These are phyloP conservation scores for Umbelopsis vinacea DNA, from an alignment of 192 early-diverging fungal genomes.

Conservation along the genomic window DNA sequence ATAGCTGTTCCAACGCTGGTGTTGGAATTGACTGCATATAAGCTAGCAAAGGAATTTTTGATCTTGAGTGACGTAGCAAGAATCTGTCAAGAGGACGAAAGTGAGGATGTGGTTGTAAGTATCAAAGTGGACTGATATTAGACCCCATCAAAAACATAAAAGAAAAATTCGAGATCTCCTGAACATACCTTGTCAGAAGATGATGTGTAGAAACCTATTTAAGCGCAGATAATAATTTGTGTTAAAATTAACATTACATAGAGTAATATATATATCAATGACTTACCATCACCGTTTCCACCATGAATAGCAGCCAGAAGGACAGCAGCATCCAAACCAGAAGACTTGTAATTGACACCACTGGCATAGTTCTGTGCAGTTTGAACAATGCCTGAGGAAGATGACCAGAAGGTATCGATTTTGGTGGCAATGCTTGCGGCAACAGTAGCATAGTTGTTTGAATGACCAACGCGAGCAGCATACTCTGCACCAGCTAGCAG, in stretches of 20 bases:
- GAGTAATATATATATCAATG: slow-evolving; percentile 13
- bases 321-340: slow-evolving; percentile 62
- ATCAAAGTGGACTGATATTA: no score
- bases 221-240: neutral
- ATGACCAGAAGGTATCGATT: slow-evolving; percentile 54
- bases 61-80: slow-evolving; percentile 36
- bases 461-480: slow-evolving; percentile 45
- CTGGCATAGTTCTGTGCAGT: slow-evolving; percentile 44
- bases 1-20: slow-evolving; percentile 54
- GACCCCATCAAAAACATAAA: no score
- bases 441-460: slow-evolving; percentile 36
- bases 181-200: slow-evolving; percentile 35
- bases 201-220: slow-evolving; percentile 31
- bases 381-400: slow-evolving; percentile 35
- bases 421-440: slow-evolving; percentile 39
- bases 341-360: slow-evolving; percentile 50
- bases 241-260: neutral
- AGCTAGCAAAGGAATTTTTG: slow-evolving; percentile 32
- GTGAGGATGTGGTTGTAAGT: no score
- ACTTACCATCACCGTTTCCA: slow-evolving; percentile 35
- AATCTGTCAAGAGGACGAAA: slow-evolving; percentile 17
- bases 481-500: slow-evolving; percentile 59
- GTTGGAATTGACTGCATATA: slow-evolving; percentile 56
- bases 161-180: no score
- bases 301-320: slow-evolving; percentile 61